phyloP scores from a whole-genome alignment of 805 yeast genomes.

The Ogataea saltuana region DNA sequence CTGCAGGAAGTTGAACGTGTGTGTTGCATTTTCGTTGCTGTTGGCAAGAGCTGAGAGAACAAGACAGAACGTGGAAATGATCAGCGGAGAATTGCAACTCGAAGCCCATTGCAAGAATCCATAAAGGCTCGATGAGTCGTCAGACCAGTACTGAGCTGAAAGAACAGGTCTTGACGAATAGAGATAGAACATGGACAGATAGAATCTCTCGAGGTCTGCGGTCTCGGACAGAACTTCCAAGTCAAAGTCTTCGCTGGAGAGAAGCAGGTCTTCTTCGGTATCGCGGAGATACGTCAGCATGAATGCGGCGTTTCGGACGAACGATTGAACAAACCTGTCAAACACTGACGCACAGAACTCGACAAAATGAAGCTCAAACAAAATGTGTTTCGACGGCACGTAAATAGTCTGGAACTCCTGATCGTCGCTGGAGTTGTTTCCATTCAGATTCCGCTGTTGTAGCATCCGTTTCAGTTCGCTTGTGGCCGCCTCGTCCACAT shows the following conservation, averaged over 20 bases:
- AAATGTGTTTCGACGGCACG: constrained; percentile 25
- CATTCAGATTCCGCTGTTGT: constrained; percentile 29
- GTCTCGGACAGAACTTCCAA: constrained; percentile 66
- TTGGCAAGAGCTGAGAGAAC: constrained; percentile 74
- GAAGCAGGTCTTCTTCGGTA: constrained; percentile 68
- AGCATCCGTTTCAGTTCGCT: constrained; percentile 34
- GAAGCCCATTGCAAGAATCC: constrained; percentile 92
- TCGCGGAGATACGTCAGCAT: constrained; percentile 67
- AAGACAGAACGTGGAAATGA: constrained; percentile 78
- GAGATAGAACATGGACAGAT: constrained; percentile 68
- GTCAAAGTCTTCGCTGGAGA: constrained; percentile 55
- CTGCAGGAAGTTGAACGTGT: constrained; percentile 51
- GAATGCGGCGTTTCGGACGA: constrained; percentile 65
- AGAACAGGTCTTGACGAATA: constrained; percentile 62
- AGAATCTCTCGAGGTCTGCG: constrained; percentile 87
- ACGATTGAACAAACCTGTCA: constrained; percentile 52
- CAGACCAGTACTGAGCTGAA: constrained; percentile 66
- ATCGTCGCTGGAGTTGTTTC: constrained; percentile 32
- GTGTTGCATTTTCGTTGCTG: constrained; percentile 54
- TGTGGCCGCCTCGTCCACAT: constrained; percentile 47
- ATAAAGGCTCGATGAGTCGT: constrained; percentile 60
- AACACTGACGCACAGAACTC: constrained; percentile 44
- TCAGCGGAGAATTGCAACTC: constrained; percentile 70
- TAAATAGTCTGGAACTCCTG: constrained; percentile 30
- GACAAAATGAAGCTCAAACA: constrained; percentile 30